Evolutionary conservation across 2,329 filamentous ascomycete genomes (phyloP), one percentile per base, ranked within the genome.

Genomic region (Arthrobotrys sinensis): DNA sequence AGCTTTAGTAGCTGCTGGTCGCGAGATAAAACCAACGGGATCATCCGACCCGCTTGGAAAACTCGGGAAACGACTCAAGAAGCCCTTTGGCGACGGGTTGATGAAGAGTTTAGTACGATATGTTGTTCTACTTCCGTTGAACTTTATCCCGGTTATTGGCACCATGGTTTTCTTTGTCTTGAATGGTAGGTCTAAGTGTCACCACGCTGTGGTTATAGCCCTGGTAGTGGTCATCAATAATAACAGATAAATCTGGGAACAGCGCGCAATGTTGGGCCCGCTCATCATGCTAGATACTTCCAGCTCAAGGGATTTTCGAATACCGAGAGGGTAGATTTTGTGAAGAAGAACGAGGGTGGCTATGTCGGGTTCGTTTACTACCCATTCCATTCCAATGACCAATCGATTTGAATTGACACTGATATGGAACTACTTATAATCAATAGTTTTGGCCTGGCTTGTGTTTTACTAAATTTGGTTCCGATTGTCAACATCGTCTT

Each of bases 131-230:
- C 87, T 97, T 48, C 94, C 95, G 10, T 87, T 98, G 78, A 98
- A 97, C 86, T 94, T 97, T 83, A 94, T 98, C 65, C 95, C 95
- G 0, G 88, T 97, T 0, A 89, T 97, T 16, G 95, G 95, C 4
- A 97, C 94, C 0, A 86, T 90, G 6, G 86, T 94, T 3, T 98
- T 97, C 84, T 88, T 97, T 38, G 83, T 92, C 32, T 83, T 96
- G 14, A 93, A 97, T 84, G 92, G 91, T 84, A 84, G 84, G 62
- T 21, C 12, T 2, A 8, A 38, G 19, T 7, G 45, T 11, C 24
- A 32, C 16, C 28, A 28, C 24, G 4, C 4, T 45, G n/a, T 10
- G 14, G 19, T 43, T 6, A 19, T 38, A 2, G 24, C 19, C 14
- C 10, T 3, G 28, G 6, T 14, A 34, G 4, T 28, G 24, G 24